phyloP scores from a whole-genome alignment of 495 filamentous ascomycete species.

The Evernia prunastri region DNA sequence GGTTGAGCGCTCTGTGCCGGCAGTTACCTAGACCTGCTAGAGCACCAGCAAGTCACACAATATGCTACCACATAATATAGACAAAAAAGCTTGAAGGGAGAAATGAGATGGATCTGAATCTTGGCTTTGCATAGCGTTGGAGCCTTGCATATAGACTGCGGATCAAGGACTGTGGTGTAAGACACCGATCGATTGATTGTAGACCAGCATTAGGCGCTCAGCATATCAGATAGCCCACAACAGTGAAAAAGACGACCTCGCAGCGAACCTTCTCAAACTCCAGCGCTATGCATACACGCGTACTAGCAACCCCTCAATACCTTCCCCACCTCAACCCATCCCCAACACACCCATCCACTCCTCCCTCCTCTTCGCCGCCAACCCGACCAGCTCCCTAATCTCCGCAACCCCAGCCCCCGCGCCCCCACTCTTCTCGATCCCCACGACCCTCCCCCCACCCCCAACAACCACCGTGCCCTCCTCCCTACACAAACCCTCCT shows the following conservation, averaged over 20 bases:
- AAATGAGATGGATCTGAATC: background rate
- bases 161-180: background rate
- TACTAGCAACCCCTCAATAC: background rate
- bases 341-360: constrained; percentile 44
- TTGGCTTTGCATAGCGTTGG: constrained; percentile 4
- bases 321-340: constrained; percentile 23
- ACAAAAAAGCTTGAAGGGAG: background rate
- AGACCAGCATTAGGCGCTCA: background rate
- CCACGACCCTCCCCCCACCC: constrained; percentile 48
- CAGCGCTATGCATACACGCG: constrained; percentile 11
- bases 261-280: background rate
- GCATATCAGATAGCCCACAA: background rate
- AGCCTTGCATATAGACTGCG: background rate
- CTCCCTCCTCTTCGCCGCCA: constrained; percentile 50
- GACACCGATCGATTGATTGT: background rate
- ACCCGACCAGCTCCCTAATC: constrained; percentile 47
- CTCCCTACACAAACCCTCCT: constrained; percentile 77
- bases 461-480: constrained; percentile 66
- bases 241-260: background rate
- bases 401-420: constrained; percentile 48
- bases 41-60: background rate
- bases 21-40: background rate
- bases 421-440: constrained; percentile 82
- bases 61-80: background rate
- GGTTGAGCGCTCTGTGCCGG: background rate